Percentiles rank a stretch among this genome's conserved stretches.
Conservation (phyloP, 2,329 filamentous ascomycete species). For the Diaporthe aspalathi region DNA sequence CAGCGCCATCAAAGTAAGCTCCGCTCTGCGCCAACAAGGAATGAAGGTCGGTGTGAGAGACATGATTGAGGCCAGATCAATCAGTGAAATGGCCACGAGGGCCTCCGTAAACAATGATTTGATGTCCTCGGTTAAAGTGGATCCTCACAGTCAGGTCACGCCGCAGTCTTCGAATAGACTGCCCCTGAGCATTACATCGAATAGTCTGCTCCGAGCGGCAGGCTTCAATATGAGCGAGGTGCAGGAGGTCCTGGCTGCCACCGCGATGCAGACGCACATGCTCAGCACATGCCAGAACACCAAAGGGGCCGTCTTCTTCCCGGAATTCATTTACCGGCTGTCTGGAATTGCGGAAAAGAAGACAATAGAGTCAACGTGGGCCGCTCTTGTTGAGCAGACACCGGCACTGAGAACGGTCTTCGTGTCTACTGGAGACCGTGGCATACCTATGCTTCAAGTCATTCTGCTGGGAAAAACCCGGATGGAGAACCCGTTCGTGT, state of each 20-base stretch:
- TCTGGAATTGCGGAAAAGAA: conserved; percentile 51
- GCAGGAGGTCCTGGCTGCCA: conserved; percentile 72
- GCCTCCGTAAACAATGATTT: background rate
- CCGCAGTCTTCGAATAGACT: conserved; percentile 43
- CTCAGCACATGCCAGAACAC: conserved; percentile 80
- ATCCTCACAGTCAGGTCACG: background rate
- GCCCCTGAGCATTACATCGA: conserved; percentile 53
- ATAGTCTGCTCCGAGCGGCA: conserved; percentile 51
- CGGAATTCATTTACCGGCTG: conserved; percentile 74
- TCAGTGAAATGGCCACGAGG: conserved; percentile 66
- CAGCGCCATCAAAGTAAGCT: conserved; percentile 85
- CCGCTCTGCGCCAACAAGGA: conserved; percentile 72
- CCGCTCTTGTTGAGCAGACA: conserved; percentile 62
- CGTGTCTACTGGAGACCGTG: conserved; percentile 58
- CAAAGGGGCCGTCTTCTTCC: conserved; percentile 75
- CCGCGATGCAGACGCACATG: conserved; percentile 85
- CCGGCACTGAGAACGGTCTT: conserved; percentile 79
- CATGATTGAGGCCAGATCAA: conserved; percentile 74
- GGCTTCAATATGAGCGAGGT: conserved; percentile 59
- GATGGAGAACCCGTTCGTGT: conserved; percentile 41
- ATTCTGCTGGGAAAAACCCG: conserved; percentile 53
- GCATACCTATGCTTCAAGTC: conserved; percentile 72
- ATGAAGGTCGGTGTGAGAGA: conserved; percentile 76
- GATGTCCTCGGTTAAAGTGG: background rate
- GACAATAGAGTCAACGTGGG: conserved; percentile 71